Base-by-base conservation (phyloP, 176 grass and related monocot genomes). In the Eragrostis curvula region DNA sequence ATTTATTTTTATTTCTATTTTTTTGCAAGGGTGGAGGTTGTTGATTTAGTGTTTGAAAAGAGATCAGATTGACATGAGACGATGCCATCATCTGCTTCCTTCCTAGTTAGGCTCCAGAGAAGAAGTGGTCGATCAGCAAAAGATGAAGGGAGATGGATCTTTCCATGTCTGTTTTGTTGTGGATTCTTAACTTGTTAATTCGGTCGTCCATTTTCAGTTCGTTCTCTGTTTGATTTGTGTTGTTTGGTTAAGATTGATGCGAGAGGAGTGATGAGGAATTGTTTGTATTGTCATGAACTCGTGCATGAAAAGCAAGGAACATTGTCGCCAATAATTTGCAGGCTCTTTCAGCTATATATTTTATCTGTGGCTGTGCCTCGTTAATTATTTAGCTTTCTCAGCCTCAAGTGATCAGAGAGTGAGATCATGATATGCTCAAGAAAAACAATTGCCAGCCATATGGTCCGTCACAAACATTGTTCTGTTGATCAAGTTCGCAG, bases 61-160 rank as follows among this genome's bases (percentile, higher is more conserved):
- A 18, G 11, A 21, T 1, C 6, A 4, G 21, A 42, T 68, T 8
- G 78, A 91, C 88, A 91, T 91, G 89, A 91, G 92, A 87, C 89
- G 89, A 89, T 94, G 92, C 89, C 86, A 57, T 18, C 9, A 53
- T 15, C 76, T 46, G 8, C 27, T 7, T 52, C 10, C 6, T 15
- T 7, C 21, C n/a, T 49, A 58, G 32, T 41, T 62, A 51, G 60
- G 45, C 11, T 39, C 52, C 12, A 40, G 52, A 32, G 46, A 76
- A 39, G 82, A 67, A 67, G n/a, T 25, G 49, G 65, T 48, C 48
- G 58, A 71, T 83, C 73, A 53, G 36, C 72, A 56, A 71, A 25
- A 1, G 66, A 69, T 44, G 44, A 42, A 61, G 78, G 40, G n/a
- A n/a, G 36, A 81, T 9, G 28, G 6, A 66, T 63, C 71, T 25